Evolutionary conservation across 257 asterid species (phyloP).

Genomic region (Gardenia jasminoides): DNA sequence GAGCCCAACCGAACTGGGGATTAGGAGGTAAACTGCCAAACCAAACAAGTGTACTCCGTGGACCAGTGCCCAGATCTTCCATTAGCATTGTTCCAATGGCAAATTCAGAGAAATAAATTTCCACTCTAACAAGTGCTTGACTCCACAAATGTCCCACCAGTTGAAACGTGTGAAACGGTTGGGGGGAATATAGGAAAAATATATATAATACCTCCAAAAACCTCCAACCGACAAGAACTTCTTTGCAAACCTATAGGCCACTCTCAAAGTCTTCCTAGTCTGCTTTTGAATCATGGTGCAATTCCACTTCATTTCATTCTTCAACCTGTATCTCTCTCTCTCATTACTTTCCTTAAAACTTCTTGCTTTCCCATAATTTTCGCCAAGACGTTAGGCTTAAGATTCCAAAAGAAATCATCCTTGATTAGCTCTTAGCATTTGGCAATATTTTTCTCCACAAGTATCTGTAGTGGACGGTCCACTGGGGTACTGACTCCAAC

Average conservation of each 20-base stretch:
- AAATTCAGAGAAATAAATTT: slow-evolving; percentile 10
- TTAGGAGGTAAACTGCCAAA: too few species aligned
- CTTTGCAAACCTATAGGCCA: not conserved
- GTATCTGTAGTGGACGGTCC: slow-evolving; percentile 33
- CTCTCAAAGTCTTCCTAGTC: not conserved
- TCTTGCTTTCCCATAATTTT: slow-evolving; percentile 28
- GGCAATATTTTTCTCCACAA: slow-evolving; percentile 29
- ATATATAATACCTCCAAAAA: not conserved
- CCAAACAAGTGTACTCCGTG: too few species aligned
- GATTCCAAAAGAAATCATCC: not conserved
- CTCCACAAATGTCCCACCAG: slow-evolving; percentile 13
- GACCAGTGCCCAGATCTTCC: slow-evolving; percentile 4
- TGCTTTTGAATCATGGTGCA: not conserved
- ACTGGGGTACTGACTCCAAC: slow-evolving; percentile 41
- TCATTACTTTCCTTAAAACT: slow-evolving; percentile 20
- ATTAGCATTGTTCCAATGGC: slow-evolving; percentile 11
- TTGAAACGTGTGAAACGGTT: not conserved
- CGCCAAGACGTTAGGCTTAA: slow-evolving; percentile 26
- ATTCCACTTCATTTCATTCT: not conserved
- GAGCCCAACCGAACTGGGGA: too few species aligned
- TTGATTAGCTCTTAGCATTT: not conserved
- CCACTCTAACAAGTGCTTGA: not conserved
- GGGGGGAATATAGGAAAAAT: not conserved
- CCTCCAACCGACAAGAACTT: slow-evolving; percentile 17
- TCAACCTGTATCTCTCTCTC: slow-evolving; percentile 8